Conservation (phyloP, 495 filamentous ascomycete species). For the Annulohypoxylon nitens region DNA sequence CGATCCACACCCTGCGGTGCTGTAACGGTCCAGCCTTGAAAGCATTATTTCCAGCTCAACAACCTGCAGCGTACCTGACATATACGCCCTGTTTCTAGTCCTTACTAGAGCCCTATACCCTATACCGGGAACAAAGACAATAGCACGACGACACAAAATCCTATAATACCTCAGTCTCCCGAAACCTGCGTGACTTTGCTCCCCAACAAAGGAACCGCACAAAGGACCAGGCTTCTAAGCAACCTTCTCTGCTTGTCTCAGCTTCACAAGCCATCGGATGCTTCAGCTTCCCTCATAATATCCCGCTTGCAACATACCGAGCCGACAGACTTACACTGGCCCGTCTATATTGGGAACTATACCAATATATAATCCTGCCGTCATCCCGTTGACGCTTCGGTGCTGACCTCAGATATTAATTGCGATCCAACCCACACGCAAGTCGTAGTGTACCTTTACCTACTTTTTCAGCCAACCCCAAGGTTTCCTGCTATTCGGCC, state of each 20-base stretch:
- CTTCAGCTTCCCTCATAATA: conserved; percentile 48
- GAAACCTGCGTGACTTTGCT: conserved; percentile 52
- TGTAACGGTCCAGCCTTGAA: conserved; percentile 44
- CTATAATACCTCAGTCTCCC: conserved; percentile 51
- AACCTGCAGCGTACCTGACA: conserved; percentile 49
- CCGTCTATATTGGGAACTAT: conserved; percentile 43
- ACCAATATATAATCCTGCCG: conserved; percentile 51
- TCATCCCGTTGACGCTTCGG: conserved; percentile 52
- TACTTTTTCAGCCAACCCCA: conserved; percentile 34
- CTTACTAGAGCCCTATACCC: conserved; percentile 47
- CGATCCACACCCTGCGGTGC: conserved; percentile 40
- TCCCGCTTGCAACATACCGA: conserved; percentile 33
- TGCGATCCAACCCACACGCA: conserved; percentile 43
- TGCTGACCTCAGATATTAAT: conserved; percentile 56
- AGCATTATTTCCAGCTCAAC: conserved; percentile 37
- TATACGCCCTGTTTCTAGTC: conserved; percentile 39
- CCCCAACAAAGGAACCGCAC: conserved; percentile 36
- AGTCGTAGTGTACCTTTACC: conserved; percentile 33
- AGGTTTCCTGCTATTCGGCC: conserved; percentile 54
- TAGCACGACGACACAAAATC: conserved; percentile 48
- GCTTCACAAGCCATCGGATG: conserved; percentile 43
- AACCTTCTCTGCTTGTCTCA: conserved; percentile 53
- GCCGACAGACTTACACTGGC: conserved; percentile 35
- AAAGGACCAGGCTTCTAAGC: conserved; percentile 47
- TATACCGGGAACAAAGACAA: conserved; percentile 42